phyloP scores from a whole-genome alignment of 2,329 filamentous ascomycete genomes.

The Coniosporium tulheliwenetii region DNA sequence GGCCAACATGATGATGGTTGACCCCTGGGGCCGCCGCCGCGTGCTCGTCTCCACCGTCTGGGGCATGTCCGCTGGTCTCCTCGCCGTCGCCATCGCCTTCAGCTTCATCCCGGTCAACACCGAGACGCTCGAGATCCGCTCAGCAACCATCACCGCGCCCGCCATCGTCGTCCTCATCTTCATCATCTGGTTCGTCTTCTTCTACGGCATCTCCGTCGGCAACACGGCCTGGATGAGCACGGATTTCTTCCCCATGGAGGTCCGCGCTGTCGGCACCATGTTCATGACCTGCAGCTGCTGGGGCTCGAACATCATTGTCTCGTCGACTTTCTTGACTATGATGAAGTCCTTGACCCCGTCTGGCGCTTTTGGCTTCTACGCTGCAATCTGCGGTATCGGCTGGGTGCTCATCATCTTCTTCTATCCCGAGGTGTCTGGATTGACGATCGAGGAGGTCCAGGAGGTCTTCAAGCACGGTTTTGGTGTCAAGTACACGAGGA shows the following conservation, averaged over 20 bases:
- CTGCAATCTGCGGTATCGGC: constrained; percentile 31
- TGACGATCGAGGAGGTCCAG: constrained; percentile 38
- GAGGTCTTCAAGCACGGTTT: constrained; percentile 35
- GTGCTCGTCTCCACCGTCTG: constrained; percentile 28
- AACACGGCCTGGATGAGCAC: constrained; percentile 32
- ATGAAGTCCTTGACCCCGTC: constrained; percentile 34
- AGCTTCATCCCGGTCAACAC: constrained; percentile 30
- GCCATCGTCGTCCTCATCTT: constrained; percentile 24
- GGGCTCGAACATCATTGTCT: constrained; percentile 33
- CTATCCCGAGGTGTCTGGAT: constrained; percentile 39
- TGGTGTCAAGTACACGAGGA: constrained; percentile 25
- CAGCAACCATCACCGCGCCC: constrained; percentile 15
- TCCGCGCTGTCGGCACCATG: constrained; percentile 33
- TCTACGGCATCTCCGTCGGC: constrained; percentile 29
- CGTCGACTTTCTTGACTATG: constrained; percentile 33
- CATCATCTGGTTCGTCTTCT: constrained; percentile 27
- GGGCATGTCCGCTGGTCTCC: constrained; percentile 28
- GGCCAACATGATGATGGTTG: constrained; percentile 31
- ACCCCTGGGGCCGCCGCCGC: constrained; percentile 27
- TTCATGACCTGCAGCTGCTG: constrained; percentile 28
- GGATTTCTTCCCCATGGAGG: constrained; percentile 32
- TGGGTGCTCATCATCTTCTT: constrained; percentile 32
- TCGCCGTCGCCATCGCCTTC: constrained; percentile 29
- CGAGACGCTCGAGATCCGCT: constrained; percentile 22
- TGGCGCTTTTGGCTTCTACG: constrained; percentile 37